phyloP scores from a whole-genome alignment of 2,329 filamentous ascomycete species.

The Ceratocystis colombiana region DNA sequence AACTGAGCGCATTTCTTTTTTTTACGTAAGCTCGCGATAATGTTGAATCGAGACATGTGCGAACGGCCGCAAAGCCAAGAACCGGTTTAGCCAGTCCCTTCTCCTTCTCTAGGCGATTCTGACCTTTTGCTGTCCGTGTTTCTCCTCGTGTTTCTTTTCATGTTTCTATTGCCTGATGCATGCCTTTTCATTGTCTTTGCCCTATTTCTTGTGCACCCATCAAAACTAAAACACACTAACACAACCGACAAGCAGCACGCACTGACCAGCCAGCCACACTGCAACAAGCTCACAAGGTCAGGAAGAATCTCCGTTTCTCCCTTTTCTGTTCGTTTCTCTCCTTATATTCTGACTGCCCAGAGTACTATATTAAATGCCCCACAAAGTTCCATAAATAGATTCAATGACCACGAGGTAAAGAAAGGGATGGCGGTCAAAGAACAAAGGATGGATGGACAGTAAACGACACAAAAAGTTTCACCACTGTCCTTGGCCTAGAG shows the following conservation, averaged over 20 bases:
- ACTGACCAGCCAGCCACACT: background rate
- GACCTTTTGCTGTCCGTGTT: background rate
- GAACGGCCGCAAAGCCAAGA: too few relatives aligned
- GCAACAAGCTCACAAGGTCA: background rate
- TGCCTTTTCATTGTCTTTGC: too few relatives aligned
- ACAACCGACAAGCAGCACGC: background rate
- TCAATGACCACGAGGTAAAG: background rate
- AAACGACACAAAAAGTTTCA: conserved; percentile 1
- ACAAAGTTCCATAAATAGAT: background rate
- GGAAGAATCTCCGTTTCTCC: background rate
- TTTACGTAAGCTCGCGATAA: too few relatives aligned
- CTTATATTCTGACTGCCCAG: too few relatives aligned
- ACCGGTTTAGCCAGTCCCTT: too few relatives aligned
- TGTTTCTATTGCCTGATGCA: background rate
- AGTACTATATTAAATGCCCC: background rate
- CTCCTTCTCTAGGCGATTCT: too few relatives aligned
- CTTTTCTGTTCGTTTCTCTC: background rate
- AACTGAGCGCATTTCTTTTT: too few relatives aligned
- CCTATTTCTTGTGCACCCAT: conserved; percentile 9
- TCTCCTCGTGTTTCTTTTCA: background rate
- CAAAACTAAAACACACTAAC: conserved; percentile 6
- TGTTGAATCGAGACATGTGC: too few relatives aligned
- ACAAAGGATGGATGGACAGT: background rate
- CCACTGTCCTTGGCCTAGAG: background rate
- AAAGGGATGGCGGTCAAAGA: background rate